These are phyloP conservation scores for Brasilioporus rufonigricans DNA, from an alignment of 768 basidiomycete genomes.

Conservation along the genomic window DNA sequence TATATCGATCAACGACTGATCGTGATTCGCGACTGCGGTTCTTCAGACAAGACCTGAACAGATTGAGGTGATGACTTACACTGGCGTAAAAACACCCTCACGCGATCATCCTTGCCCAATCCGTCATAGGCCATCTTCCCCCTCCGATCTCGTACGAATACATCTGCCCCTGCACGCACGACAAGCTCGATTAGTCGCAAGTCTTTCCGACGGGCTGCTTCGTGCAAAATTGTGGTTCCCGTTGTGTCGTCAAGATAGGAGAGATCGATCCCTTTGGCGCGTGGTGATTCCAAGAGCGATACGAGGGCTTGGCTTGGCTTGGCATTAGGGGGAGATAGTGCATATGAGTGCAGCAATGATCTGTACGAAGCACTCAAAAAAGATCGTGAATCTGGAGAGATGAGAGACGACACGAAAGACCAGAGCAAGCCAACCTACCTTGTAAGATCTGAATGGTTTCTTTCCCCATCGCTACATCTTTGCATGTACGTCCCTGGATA, in stretches of 20 bases:
- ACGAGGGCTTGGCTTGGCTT: constrained; percentile 46
- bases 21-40: constrained; percentile 70
- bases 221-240: constrained; percentile 80
- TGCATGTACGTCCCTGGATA: constrained; percentile 58
- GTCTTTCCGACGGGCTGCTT: constrained; percentile 80
- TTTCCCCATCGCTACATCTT: constrained; percentile 69
- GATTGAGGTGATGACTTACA: constrained; percentile 46
- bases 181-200: constrained; percentile 80
- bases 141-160: constrained; percentile 76
- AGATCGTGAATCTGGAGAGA: constrained; percentile 65
- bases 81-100: constrained; percentile 80
- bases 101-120: constrained; percentile 74
- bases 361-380: constrained; percentile 74
- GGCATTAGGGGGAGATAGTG: constrained; percentile 51
- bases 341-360: constrained; percentile 69
- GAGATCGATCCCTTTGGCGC: constrained; percentile 70
- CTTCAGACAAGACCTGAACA: constrained; percentile 1
- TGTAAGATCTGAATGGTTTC: constrained; percentile 67
- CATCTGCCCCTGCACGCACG: constrained; percentile 82
- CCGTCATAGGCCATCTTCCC: constrained; percentile 72
- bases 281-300: constrained; percentile 63
- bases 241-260: constrained; percentile 77
- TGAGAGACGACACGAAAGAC: constrained; percentile 5
- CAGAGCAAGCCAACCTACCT: constrained; percentile 40
- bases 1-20: constrained; percentile 62